Evolutionary conservation across 805 yeast species (phyloP).

Genomic region (Saturnispora diversa): DNA sequence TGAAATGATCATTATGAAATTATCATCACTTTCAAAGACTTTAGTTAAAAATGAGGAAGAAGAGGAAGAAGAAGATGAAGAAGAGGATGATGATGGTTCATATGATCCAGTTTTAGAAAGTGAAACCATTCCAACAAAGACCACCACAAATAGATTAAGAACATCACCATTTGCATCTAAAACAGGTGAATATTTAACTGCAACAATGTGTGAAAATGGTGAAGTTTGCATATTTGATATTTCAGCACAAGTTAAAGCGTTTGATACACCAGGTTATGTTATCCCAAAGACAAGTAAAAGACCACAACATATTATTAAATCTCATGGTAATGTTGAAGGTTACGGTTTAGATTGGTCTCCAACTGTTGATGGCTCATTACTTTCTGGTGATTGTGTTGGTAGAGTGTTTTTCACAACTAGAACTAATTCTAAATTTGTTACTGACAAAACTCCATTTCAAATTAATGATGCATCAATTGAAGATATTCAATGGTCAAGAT

Average conservation of each 20-base stretch:
- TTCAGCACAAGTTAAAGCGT: conserved; percentile 69
- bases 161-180: conserved; percentile 67
- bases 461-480: conserved; percentile 75
- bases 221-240: conserved; percentile 82
- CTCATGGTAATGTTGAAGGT: conserved; percentile 94
- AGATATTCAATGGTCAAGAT: conserved; percentile 93
- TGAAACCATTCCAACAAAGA: conserved; percentile 65
- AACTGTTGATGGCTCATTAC: conserved; percentile 66
- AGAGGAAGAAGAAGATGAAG: conserved; percentile 64
- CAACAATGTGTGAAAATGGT: conserved; percentile 83
- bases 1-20: conserved; percentile 75
- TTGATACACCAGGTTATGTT: conserved; percentile 79
- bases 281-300: conserved; percentile 70
- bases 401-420: conserved; percentile 71
- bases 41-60: conserved; percentile 76
- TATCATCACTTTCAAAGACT: conserved; percentile 77
- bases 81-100: conserved; percentile 58
- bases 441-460: conserved; percentile 74
- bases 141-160: conserved; percentile 84
- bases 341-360: conserved; percentile 98
- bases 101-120: conserved; percentile 82
- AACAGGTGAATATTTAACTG: conserved; percentile 69
- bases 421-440: conserved; percentile 70
- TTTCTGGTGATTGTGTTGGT: conserved; percentile 87
- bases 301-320: conserved; percentile 73